These are phyloP conservation scores for Lophiostoma macrostomum DNA, from an alignment of 495 filamentous ascomycete genomes.

Conservation along the genomic window DNA sequence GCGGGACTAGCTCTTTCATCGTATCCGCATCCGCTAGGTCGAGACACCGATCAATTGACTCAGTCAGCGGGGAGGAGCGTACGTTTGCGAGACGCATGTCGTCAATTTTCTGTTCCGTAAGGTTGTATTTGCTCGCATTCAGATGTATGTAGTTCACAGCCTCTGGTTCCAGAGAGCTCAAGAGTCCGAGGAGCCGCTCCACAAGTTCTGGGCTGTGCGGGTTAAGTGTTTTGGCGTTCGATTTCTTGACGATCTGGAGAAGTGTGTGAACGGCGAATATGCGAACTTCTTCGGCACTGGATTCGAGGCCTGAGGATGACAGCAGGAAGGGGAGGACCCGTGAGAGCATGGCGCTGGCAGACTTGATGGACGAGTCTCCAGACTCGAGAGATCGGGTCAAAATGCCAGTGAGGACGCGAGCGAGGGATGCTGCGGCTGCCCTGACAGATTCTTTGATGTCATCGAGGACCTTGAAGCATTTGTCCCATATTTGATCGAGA, in stretches of 20 bases:
- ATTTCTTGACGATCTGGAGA: slow-evolving; percentile 83
- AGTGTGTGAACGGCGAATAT: slow-evolving; percentile 62
- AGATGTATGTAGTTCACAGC: slow-evolving; percentile 88
- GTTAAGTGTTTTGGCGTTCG: slow-evolving; percentile 62
- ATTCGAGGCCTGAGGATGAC: slow-evolving; percentile 85
- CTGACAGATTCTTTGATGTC: slow-evolving; percentile 93
- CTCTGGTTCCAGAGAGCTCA: slow-evolving; percentile 84
- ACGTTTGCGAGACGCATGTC: slow-evolving; percentile 75
- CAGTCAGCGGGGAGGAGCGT: slow-evolving; percentile 83
- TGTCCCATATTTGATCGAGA: slow-evolving; percentile 76
- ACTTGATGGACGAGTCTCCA: slow-evolving; percentile 64
- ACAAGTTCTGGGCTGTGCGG: slow-evolving; percentile 80
- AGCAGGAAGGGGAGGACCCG: slow-evolving; percentile 86
- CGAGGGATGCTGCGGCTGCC: slow-evolving; percentile 72
- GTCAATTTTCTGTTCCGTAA: slow-evolving; percentile 81
- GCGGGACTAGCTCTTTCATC: slow-evolving; percentile 68
- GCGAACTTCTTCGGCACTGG: slow-evolving; percentile 79
- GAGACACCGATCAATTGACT: slow-evolving; percentile 86
- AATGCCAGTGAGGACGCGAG: slow-evolving; percentile 74
- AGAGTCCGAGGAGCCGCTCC: slow-evolving; percentile 70
- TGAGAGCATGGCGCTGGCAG: slow-evolving; percentile 70
- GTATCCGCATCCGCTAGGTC: slow-evolving; percentile 75
- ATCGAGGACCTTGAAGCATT: slow-evolving; percentile 81
- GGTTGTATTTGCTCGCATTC: slow-evolving; percentile 79
- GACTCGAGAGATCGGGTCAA: slow-evolving; percentile 83